Evolutionary conservation across 2,329 filamentous ascomycete species (phyloP).

Genomic region (Alternaria incomplexa): DNA sequence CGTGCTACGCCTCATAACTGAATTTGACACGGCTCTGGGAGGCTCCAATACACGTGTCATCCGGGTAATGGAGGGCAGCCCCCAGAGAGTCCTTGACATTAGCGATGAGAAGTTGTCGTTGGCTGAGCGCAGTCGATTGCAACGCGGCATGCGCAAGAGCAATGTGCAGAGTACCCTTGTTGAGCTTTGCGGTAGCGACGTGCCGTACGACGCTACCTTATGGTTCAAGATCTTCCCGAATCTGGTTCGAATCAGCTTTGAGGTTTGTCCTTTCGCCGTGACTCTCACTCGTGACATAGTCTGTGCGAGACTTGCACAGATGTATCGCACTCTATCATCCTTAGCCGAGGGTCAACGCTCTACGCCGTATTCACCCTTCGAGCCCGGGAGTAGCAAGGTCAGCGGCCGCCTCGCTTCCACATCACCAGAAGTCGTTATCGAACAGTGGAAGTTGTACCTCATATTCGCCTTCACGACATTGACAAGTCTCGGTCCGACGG

Average conservation of each 20-base stretch:
- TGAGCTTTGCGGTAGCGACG: constrained; percentile 93
- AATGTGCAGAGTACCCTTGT: constrained; percentile 86
- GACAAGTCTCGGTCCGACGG: constrained; percentile 72
- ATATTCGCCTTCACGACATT: constrained; percentile 97
- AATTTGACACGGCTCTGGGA: constrained; percentile 88
- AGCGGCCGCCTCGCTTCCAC: constrained; percentile 66
- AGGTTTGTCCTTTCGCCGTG: constrained; percentile 89
- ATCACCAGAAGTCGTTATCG: constrained; percentile 85
- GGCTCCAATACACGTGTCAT: constrained; percentile 85
- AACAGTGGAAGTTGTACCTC: constrained; percentile 97
- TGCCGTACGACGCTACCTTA: constrained; percentile 90
- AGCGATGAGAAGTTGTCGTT: constrained; percentile 91
- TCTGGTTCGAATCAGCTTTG: constrained; percentile 85
- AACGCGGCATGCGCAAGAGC: constrained; percentile 85
- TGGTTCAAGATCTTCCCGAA: constrained; percentile 99
- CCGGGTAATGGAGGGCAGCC: constrained; percentile 88
- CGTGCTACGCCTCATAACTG: constrained; percentile 86
- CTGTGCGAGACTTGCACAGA: constrained; percentile 88
- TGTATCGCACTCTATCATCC: constrained; percentile 83
- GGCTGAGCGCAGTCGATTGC: constrained; percentile 88
- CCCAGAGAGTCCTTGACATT: constrained; percentile 85
- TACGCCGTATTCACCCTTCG: constrained; percentile 63
- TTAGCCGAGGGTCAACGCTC: constrained; percentile 71
- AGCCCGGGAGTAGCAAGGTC: constrained; percentile 60
- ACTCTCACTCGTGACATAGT: constrained; percentile 90